Percentiles rank a stretch among this genome's conserved stretches.
Evolutionary conservation across 129 eudicot species (phyloP).

Genomic region (Glebionis coronaria): DNA sequence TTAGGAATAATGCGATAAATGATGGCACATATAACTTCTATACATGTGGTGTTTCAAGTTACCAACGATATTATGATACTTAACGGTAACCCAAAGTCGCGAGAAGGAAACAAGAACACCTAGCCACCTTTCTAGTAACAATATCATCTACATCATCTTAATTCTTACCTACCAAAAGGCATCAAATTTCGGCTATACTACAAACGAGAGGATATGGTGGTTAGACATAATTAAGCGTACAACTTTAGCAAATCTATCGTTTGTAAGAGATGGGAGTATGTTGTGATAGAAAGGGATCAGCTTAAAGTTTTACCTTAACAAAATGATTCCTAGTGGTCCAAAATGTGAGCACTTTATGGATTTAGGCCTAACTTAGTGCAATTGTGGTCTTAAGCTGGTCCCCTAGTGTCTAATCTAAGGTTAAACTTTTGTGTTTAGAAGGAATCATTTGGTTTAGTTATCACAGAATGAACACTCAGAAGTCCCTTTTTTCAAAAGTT

Average conservation of each 20-base stretch:
- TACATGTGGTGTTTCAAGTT: neutral
- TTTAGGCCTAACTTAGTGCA: constrained; percentile 35
- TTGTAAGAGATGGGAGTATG: constrained; percentile 29
- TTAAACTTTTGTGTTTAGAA: constrained; percentile 31
- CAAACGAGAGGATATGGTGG: constrained; percentile 12
- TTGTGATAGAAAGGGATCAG: constrained; percentile 29
- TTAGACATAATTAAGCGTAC: constrained; percentile 22
- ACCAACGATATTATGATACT: neutral
- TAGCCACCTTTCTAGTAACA: neutral
- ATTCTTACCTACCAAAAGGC: constrained; percentile 16
- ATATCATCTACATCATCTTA: neutral
- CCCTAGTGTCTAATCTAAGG: constrained; percentile 31
- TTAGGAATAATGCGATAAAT: too few species aligned
- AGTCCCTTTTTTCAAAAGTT: constrained; percentile 30
- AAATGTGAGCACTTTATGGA: constrained; percentile 14
- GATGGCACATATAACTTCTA: neutral
- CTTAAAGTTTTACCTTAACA: constrained; percentile 20
- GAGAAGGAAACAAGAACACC: too few species aligned
- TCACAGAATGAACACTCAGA: constrained; percentile 31
- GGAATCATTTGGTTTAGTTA: constrained; percentile 42
- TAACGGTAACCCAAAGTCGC: too few species aligned
- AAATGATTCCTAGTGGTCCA: constrained; percentile 27
- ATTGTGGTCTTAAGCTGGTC: constrained; percentile 28
- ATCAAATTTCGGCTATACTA: neutral
- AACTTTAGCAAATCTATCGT: constrained; percentile 13